Evolutionary conservation across 192 early-diverging fungal genomes (phyloP), one percentile per base, ranked within the genome.

Genomic region (Entophlyctis luteolus): DNA sequence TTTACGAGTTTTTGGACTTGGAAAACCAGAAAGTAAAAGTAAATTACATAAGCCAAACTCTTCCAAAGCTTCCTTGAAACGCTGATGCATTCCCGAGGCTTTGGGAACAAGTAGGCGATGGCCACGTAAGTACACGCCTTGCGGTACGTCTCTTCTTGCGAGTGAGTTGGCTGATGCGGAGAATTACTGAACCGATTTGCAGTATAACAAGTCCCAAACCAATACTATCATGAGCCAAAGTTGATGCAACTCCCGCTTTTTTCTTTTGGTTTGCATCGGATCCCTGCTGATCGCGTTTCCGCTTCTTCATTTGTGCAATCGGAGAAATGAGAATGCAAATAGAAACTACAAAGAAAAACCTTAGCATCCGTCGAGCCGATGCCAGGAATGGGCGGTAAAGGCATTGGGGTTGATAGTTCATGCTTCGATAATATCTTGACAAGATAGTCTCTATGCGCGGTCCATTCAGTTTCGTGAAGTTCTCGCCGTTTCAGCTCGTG

Each of bases 401-500:
- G 37, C 56, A 55, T 46, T 12, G 53, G 50, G 4, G n/a, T 18
- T 23, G 46, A 29, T 6, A 49, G 29, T 63, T 81, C 78, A 65
- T 76, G 71, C 25, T 76, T 73, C 22, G 65, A 55, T 22, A 83
- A 80, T 25, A 89, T 74, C 35, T 86, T 84, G 28, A 91, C 75
- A 63, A 96, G 63, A 52, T 79, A 77, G 59, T 94, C 92, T 28
- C 94, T 89, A 67, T 96, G 92, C 29, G 81, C 82, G 1, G 85
- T 77, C 49, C 92, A 80, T 52, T 86, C 79, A 32, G 82, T 81
- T 72, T 94, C 91, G 56, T 91, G 91, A 32, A 83, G 82, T 63
- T 96, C 92, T 16, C 93, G 86, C 38, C 89, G 83, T 14, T 88
- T 81, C 8, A 89, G 85, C 71, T 95, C 91, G 52, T 86, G 47